These are phyloP conservation scores for Cordyceps militaris DNA, from an alignment of 2,329 filamentous ascomycete genomes.

Conservation along the genomic window DNA sequence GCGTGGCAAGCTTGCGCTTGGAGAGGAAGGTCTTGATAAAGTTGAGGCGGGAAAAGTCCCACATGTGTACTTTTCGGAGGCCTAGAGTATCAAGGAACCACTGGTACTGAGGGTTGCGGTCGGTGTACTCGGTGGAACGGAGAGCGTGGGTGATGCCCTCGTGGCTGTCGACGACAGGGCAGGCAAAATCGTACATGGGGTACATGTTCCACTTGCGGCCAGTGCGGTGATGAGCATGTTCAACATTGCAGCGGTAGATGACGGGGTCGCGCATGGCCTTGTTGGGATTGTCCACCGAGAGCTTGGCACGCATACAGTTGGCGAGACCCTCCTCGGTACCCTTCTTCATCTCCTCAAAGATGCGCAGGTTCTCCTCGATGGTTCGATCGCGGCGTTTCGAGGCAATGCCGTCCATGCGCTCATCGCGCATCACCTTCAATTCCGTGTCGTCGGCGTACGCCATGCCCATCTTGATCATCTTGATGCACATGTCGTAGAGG, in stretches of 20 bases:
- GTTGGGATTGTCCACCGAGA: conserved; percentile 86
- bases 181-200: conserved; percentile 81
- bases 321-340: conserved; percentile 69
- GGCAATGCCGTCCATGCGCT: conserved; percentile 77
- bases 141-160: conserved; percentile 81
- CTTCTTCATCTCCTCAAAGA: conserved; percentile 90
- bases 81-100: conserved; percentile 74
- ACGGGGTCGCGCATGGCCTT: conserved; percentile 95
- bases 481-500: conserved; percentile 77
- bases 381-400: conserved; percentile 72
- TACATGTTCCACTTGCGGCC: conserved; percentile 78
- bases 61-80: conserved; percentile 72
- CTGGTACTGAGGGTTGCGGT: conserved; percentile 79
- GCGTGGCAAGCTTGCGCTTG: conserved; percentile 79
- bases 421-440: conserved; percentile 76
- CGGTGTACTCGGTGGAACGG: conserved; percentile 79
- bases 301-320: conserved; percentile 93
- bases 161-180: conserved; percentile 70
- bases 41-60: conserved; percentile 80
- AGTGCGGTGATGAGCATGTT: conserved; percentile 65
- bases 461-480: conserved; percentile 77
- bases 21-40: conserved; percentile 77
- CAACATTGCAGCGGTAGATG: conserved; percentile 78
- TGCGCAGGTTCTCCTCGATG: conserved; percentile 75
- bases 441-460: conserved; percentile 95